A percentile compares a stretch with the other conserved stretches of the same genome.
Evolutionary conservation across 768 basidiomycete genomes (phyloP).

Genomic region (Obba rivulosa): DNA sequence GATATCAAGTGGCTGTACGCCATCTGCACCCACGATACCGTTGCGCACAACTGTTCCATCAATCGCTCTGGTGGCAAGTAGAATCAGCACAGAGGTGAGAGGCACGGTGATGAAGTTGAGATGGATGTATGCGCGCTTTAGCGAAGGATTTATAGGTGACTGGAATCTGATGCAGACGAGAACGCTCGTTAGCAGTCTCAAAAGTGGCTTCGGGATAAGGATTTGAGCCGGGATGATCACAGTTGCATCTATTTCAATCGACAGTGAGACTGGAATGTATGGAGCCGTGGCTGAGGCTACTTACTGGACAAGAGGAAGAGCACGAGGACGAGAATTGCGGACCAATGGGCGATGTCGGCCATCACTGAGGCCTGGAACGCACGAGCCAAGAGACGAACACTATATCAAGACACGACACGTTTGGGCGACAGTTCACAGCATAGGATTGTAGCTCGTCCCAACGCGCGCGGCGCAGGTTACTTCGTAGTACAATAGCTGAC

Average conservation of each 20-base stretch:
- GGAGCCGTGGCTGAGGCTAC: not conserved
- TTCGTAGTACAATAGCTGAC: no score
- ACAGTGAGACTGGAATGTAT: not conserved
- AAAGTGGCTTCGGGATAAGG: slow-evolving; percentile 4
- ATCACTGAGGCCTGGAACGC: no score
- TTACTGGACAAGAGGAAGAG: slow-evolving; percentile 24
- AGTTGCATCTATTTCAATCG: slow-evolving; percentile 15
- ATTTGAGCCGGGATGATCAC: slow-evolving; percentile 20
- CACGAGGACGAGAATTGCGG: slow-evolving; percentile 19
- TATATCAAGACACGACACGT: no score
- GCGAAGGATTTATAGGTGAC: no score
- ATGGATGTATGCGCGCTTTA: slow-evolving; percentile 13
- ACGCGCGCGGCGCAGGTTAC: no score
- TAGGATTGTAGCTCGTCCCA: not conserved
- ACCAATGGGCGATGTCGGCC: slow-evolving; percentile 15
- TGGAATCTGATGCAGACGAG: not conserved
- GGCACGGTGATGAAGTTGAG: slow-evolving; percentile 29
- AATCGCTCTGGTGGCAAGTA: slow-evolving; percentile 24
- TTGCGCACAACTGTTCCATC: slow-evolving; percentile 45
- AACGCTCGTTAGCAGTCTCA: not conserved
- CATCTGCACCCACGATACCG: slow-evolving; percentile 77
- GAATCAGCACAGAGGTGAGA: slow-evolving; percentile 22
- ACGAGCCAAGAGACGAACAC: no score
- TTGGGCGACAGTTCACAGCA: not conserved
- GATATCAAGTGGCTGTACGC: slow-evolving; percentile 87